Percentiles rank a stretch among this genome's conserved stretches.
Conservation (phyloP, 1,284 basidiomycete species). For the Sutorius eximius region DNA sequence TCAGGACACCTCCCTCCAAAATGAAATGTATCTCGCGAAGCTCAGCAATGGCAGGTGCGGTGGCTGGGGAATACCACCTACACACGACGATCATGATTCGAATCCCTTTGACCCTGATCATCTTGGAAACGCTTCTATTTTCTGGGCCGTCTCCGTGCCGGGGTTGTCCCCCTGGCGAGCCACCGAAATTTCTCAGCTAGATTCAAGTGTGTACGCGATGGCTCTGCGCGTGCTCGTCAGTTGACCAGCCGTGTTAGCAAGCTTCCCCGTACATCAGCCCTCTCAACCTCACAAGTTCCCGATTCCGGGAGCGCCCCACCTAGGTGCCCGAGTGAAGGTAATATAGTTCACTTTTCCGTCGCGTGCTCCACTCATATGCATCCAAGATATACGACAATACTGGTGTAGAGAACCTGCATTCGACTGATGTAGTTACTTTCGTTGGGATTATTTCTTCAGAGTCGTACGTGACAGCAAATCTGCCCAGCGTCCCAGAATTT, state of each 20-base stretch:
- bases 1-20: slow-evolving; percentile 74
- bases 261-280: slow-evolving; percentile 26
- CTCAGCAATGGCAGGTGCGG: slow-evolving; percentile 47
- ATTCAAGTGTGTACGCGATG: slow-evolving; percentile 18
- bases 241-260: slow-evolving; percentile 15
- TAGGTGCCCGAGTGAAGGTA: slow-evolving; percentile 73
- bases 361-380: slow-evolving; percentile 6
- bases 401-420: slow-evolving; percentile 45
- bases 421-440: slow-evolving; percentile 63
- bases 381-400: slow-evolving; percentile 56
- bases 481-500: neutral
- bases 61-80: slow-evolving; percentile 65
- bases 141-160: slow-evolving; percentile 74
- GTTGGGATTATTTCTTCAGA: slow-evolving; percentile 70
- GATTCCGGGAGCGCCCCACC: slow-evolving; percentile 47
- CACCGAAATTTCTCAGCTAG: slow-evolving; percentile 37
- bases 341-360: neutral
- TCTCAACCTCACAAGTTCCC: slow-evolving; percentile 65
- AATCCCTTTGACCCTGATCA: slow-evolving; percentile 44
- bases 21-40: slow-evolving; percentile 66
- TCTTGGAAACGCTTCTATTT: slow-evolving; percentile 58
- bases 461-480: slow-evolving; percentile 44
- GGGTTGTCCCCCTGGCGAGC: slow-evolving; percentile 56
- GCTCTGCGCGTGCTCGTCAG: neutral
- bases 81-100: slow-evolving; percentile 28